A percentile compares a stretch with the other conserved stretches of the same genome.
These are phyloP conservation scores for Phyllosticta capitalensis DNA, from an alignment of 2,329 filamentous ascomycete species.

Conservation along the genomic window DNA sequence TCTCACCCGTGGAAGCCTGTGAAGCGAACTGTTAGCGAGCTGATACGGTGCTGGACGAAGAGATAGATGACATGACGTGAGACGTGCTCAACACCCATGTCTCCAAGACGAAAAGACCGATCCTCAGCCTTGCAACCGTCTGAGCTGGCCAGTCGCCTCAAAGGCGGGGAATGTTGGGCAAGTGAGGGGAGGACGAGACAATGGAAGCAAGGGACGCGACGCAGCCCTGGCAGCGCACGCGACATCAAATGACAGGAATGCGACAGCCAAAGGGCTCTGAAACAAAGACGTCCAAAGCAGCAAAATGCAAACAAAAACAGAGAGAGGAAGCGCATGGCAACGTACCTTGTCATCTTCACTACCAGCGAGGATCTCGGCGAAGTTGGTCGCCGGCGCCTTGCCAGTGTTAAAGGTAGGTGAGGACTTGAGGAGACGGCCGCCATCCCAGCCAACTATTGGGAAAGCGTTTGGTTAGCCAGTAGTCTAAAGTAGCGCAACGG, in stretches of 20 bases:
- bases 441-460: constrained; percentile 4
- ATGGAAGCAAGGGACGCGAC: not conserved
- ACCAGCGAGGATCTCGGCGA: constrained; percentile 6
- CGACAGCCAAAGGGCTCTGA: not conserved
- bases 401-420: constrained; percentile 1
- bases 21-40: not conserved
- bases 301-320: not conserved
- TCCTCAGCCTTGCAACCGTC: not conserved
- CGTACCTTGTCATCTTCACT: not conserved
- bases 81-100: not conserved
- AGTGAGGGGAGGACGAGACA: not conserved
- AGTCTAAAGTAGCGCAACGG: not conserved
- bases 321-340: not conserved
- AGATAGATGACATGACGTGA: not conserved
- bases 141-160: not conserved
- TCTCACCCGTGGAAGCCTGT: not conserved
- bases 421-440: constrained; percentile 5
- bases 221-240: not conserved
- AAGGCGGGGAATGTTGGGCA: not conserved
- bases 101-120: not conserved
- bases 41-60: not conserved
- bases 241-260: not conserved
- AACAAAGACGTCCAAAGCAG: not conserved
- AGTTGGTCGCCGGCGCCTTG: constrained; percentile 7
- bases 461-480: not conserved